Conservation (phyloP, 78 protist species). For the Polysphondylium violaceum region DNA sequence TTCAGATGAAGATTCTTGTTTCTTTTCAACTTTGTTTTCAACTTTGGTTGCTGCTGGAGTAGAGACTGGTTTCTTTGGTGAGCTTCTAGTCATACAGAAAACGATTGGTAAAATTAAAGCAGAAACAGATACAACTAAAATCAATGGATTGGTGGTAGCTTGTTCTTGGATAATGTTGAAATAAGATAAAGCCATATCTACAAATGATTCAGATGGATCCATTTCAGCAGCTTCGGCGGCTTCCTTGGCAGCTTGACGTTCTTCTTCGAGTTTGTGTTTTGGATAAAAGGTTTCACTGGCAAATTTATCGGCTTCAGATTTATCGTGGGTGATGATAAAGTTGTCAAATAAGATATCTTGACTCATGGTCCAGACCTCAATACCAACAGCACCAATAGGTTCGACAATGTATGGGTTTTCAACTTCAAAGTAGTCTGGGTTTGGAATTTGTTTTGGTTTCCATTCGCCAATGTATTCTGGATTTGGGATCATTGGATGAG, state of each 20-base stretch:
- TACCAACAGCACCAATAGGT: constrained; percentile 83
- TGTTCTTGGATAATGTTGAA: not conserved
- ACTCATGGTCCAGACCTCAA: constrained; percentile 96
- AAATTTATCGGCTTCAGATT: constrained; percentile 83
- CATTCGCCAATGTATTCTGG: constrained; percentile 90
- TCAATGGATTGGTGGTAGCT: constrained; percentile 52
- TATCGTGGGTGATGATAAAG: constrained; percentile 92
- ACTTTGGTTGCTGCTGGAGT: not conserved
- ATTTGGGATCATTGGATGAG: constrained; percentile 76
- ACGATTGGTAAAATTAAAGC: constrained; percentile 41
- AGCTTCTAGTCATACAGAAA: constrained; percentile 10
- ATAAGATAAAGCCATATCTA: not conserved
- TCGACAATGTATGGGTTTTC: constrained; percentile 88
- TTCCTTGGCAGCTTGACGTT: constrained; percentile 34
- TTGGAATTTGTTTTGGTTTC: constrained; percentile 90
- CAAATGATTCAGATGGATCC: not conserved
- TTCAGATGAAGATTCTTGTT: constrained; percentile 14
- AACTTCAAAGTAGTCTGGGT: constrained; percentile 93
- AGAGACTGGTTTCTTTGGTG: constrained; percentile 9
- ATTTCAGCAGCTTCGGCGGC: constrained; percentile 64
- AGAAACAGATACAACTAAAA: not conserved
- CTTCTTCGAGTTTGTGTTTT: constrained; percentile 21
- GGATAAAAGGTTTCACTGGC: constrained; percentile 69
- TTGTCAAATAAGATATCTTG: constrained; percentile 96
- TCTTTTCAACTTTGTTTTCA: not conserved